phyloP scores from a whole-genome alignment of 2,329 filamentous ascomycete genomes.

The Emericellopsis atlantica region DNA sequence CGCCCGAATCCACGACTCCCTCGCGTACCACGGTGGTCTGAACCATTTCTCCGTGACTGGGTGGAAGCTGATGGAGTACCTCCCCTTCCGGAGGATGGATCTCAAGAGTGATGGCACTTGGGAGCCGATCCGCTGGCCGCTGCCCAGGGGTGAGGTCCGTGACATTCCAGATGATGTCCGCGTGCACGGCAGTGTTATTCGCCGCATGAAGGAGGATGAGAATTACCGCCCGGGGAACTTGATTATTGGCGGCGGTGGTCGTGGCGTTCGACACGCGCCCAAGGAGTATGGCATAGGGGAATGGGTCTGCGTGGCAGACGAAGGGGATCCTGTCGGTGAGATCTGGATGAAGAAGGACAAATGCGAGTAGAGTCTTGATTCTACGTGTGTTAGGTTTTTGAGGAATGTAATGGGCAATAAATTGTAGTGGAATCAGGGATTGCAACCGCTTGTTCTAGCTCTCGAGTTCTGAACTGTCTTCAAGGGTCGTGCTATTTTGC shows the following conservation, averaged over 20 bases:
- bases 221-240: slow-evolving; percentile 66
- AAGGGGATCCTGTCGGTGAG: slow-evolving; percentile 58
- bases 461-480: too few species aligned
- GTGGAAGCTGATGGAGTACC: slow-evolving; percentile 72
- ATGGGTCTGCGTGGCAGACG: slow-evolving; percentile 53
- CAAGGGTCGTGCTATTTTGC: too few species aligned
- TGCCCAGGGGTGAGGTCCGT: slow-evolving; percentile 65
- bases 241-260: slow-evolving; percentile 66
- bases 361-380: too few species aligned
- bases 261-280: slow-evolving; percentile 52
- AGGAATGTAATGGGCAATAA: too few species aligned
- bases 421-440: too few species aligned
- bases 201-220: slow-evolving; percentile 51
- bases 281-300: slow-evolving; percentile 53
- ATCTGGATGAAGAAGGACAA: slow-evolving; percentile 38
- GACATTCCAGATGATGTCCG: slow-evolving; percentile 61
- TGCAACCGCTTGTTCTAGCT: too few species aligned
- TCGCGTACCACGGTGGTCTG: slow-evolving; percentile 51
- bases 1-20: slow-evolving; percentile 55
- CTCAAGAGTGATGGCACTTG: slow-evolving; percentile 59
- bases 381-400: too few species aligned
- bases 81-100: slow-evolving; percentile 74
- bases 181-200: slow-evolving; percentile 64
- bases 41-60: slow-evolving; percentile 40
- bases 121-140: slow-evolving; percentile 69